Evolutionary conservation across 768 basidiomycete genomes (phyloP).

Genomic region (Lactarius evosmus): DNA sequence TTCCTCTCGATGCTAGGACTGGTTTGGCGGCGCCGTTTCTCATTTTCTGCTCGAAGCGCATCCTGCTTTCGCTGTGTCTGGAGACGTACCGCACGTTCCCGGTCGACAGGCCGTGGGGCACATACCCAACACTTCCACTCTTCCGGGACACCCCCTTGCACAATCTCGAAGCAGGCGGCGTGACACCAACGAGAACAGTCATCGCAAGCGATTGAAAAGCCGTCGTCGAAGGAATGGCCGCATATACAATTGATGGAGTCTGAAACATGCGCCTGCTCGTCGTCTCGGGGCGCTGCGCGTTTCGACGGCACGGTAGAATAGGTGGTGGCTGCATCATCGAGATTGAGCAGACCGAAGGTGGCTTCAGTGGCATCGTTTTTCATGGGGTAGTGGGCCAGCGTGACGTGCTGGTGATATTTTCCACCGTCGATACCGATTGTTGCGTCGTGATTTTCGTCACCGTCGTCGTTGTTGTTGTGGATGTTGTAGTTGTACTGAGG

Average conservation of each 20-base stretch:
- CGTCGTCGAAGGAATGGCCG: constrained; percentile 70
- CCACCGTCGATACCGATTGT: constrained; percentile 8
- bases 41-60: constrained; percentile 29
- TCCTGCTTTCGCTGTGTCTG: constrained; percentile 42
- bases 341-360: constrained; percentile 54
- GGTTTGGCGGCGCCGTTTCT: constrained; percentile 34
- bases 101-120: constrained; percentile 47
- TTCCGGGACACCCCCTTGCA: constrained; percentile 59
- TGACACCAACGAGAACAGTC: constrained; percentile 81
- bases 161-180: constrained; percentile 70
- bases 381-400: constrained; percentile 33
- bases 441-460: neutral
- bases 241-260: constrained; percentile 73
- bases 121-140: constrained; percentile 77
- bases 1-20: constrained; percentile 43
- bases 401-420: neutral
- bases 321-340: constrained; percentile 40
- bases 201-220: constrained; percentile 85
- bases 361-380: constrained; percentile 58
- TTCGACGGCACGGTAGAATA: constrained; percentile 43
- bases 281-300: constrained; percentile 33
- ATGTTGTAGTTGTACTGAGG: neutral
- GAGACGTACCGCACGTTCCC: constrained; percentile 45
- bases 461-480: constrained; percentile 8
- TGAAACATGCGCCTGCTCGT: constrained; percentile 28